Base-by-base conservation (phyloP, 768 basidiomycete genomes). In the Hygrocybe coccinea region DNA sequence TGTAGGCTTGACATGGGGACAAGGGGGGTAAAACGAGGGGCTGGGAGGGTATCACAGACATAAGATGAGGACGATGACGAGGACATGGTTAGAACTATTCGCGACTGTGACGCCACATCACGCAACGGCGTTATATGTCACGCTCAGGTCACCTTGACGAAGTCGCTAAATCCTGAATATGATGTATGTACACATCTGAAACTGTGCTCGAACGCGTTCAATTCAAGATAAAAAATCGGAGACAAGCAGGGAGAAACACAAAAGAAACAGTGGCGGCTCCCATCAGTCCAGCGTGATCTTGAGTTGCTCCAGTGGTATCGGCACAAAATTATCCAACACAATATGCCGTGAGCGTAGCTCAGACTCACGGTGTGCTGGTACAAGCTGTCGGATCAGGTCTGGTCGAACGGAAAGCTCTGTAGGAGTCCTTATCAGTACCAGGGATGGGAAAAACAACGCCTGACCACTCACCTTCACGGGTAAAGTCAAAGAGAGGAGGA, bases 221-320 rank as follows among this genome's bases (percentile, higher is more conserved):
- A 74, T 74, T 75, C 75, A 77, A 77, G 71, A 79, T 73, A 75
- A 72, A 75, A 71, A 29, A 29, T 29, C 29, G 29, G 29, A 29
- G 29, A 29, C 29, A 29, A 29, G 29, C 29, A 29, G 29, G 29
- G 75, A 60, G 65, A 64, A 57, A 60, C 64, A 58, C 58, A 57
- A 55, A 52, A 63, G 53, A 56, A 35, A 59, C 59, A 55, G 45
- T 58, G 17, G 45, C 70, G n/a, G n/a, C n/a, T n/a, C n/a, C n/a
- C n/a, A n/a, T 87, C 79, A 93, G 73, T 97, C 94, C 75, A 97
- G 81, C 72, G 87, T 85, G 74, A 97, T 92, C 79, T 86, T 86
- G 76, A 97, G 75, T 73, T 97, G 86, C 70, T 98, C 95, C 72
- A 94, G 78, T 71, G 95, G 94, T 87, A 97, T 95, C 71, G 97